phyloP scores from a whole-genome alignment of 2,329 filamentous ascomycete species.

The Trichoderma semiorbis region DNA sequence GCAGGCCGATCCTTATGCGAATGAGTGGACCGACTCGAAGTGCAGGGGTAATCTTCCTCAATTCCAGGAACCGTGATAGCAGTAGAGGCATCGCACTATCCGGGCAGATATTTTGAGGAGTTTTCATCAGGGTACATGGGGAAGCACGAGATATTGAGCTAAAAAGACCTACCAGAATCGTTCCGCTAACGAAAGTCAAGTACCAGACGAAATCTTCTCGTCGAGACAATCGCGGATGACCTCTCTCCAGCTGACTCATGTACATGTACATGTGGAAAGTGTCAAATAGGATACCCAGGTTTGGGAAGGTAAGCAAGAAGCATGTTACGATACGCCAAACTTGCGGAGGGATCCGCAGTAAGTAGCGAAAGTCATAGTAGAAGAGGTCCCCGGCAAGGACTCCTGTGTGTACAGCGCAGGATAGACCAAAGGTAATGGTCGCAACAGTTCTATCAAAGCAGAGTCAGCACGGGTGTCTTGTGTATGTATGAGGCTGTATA shows the following conservation, averaged over 20 bases:
- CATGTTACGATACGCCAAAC: conserved; percentile 42
- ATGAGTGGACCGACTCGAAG: conserved; percentile 57
- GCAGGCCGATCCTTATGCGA: conserved; percentile 64
- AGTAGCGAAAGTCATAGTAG: conserved; percentile 47
- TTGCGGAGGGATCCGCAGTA: conserved; percentile 51
- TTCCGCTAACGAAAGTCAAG: conserved; percentile 64
- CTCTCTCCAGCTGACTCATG: conserved; percentile 67
- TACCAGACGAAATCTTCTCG: conserved; percentile 82
- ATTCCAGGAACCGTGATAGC: conserved; percentile 81
- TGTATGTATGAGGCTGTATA: not conserved
- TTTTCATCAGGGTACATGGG: conserved; percentile 20
- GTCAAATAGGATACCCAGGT: conserved; percentile 61
- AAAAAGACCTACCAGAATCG: conserved; percentile 70
- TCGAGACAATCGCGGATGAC: conserved; percentile 66
- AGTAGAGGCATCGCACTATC: conserved; percentile 62
- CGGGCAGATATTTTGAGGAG: conserved; percentile 72
- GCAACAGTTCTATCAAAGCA: conserved; percentile 59
- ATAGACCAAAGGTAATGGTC: conserved; percentile 58
- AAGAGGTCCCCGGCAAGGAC: conserved; percentile 50
- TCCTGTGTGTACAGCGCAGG: conserved; percentile 54
- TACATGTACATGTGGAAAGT: conserved; percentile 76
- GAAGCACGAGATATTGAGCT: conserved; percentile 15
- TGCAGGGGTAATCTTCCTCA: conserved; percentile 77
- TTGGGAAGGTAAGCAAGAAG: conserved; percentile 40
- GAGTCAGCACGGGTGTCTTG: conserved; percentile 22